Evolutionary conservation across 1,284 basidiomycete species (phyloP), one percentile per base, ranked within the genome.

Genomic region (Microbotryum silenes-acaulis): DNA sequence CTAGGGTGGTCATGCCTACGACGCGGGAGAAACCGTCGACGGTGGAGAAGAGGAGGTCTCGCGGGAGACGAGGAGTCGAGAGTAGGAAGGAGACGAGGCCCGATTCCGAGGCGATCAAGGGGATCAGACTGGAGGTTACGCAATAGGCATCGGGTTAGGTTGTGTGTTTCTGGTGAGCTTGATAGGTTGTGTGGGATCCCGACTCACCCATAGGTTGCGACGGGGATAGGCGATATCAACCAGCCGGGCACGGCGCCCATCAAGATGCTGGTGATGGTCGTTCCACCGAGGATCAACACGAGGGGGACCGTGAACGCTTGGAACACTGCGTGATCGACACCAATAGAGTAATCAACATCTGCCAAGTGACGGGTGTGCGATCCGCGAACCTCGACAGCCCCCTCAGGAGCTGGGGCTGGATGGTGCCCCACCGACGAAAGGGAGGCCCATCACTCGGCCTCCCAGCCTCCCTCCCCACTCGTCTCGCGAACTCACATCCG

Each of bases 21-120:
- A 67, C 62, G 59, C 67, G 67, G 20, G 63, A 62, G 65, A 69
- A 69, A 31, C 65, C 67, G 57, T 69, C 67, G 55, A 69, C 47
- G 27, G 63, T 21, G 59, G 57, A 59, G 67, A 69, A 69, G 23
- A 62, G 25, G 33, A 62, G 44, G 37, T 69, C 67, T 57, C 67
- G 67, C 12, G 67, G 67, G 55, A 61, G 51, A 37, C 54, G 25
- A 10, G 67, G 67, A 51, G 67, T 50, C 14, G 61, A 57, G 31
- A 67, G 59, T 54, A 69, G 27, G 61, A 57, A 7, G 7, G 62
- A 57, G 27, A 59, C 59, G 45, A 62, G 45, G 18, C 57, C 56
- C 4, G 55, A 45, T 51, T 67, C 67, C 37, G 61, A 52, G 6
- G 62, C 67, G 33, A 69, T 29, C 42, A 67, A 56, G 21, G 67